Evolutionary conservation across 1,284 basidiomycete genomes (phyloP).

Genomic region (Golubevia sp.): DNA sequence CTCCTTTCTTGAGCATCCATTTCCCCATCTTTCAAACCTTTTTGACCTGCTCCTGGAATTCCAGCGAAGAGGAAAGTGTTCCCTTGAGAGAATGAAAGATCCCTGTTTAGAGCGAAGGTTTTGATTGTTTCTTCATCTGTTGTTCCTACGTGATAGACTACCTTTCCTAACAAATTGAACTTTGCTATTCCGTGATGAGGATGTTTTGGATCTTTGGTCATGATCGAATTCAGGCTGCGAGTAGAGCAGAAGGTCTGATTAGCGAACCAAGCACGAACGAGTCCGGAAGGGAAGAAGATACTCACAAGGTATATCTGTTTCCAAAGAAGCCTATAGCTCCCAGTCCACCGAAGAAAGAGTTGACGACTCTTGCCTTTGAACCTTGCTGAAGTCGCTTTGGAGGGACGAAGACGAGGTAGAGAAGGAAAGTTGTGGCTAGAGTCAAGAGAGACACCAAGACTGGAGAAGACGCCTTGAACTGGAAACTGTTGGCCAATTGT

Average conservation of each 20-base stretch:
- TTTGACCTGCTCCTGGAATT: slow-evolving; percentile 14
- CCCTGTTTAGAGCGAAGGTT: slow-evolving; percentile 5
- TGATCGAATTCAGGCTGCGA: slow-evolving; percentile 2
- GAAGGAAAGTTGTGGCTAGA: neutral
- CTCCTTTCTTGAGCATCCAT: slow-evolving; percentile 34
- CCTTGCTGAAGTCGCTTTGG: slow-evolving; percentile 5
- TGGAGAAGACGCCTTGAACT: neutral
- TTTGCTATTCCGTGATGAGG: slow-evolving; percentile 16
- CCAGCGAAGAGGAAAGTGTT: slow-evolving; percentile 18
- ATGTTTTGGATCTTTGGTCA: slow-evolving; percentile 13
- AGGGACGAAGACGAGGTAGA: slow-evolving; percentile 9
- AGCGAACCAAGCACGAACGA: too few relatives aligned
- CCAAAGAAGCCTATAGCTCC: slow-evolving; percentile 15
- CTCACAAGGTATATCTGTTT: slow-evolving; percentile 15
- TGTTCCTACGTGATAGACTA: slow-evolving; percentile 15
- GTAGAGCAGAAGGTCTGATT: neutral
- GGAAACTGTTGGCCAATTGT: neutral
- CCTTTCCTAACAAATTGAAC: slow-evolving; percentile 17
- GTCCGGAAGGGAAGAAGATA: too few relatives aligned
- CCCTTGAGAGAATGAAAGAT: slow-evolving; percentile 14
- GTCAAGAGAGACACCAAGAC: too few relatives aligned
- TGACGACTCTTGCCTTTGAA: slow-evolving; percentile 3
- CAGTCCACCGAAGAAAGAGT: slow-evolving; percentile 9
- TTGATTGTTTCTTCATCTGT: slow-evolving; percentile 9
- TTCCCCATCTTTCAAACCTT: slow-evolving; percentile 17